These are phyloP conservation scores for Fusarium lyarnte DNA, from an alignment of 2,329 filamentous ascomycete species.

Conservation along the genomic window DNA sequence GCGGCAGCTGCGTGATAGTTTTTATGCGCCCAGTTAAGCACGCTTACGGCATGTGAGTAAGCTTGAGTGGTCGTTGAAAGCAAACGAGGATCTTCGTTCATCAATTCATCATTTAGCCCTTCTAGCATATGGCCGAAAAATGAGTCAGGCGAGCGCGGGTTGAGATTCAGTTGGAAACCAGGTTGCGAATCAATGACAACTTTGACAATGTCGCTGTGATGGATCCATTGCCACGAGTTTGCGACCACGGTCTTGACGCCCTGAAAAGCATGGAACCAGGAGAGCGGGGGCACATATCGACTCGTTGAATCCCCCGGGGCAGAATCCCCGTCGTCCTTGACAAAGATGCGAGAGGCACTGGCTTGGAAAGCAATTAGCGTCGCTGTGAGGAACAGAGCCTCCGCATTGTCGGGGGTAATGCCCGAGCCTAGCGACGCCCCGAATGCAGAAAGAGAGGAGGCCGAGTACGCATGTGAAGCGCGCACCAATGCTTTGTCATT, in stretches of 20 bases:
- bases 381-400: slow-evolving; percentile 70
- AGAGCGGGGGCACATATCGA: slow-evolving; percentile 67
- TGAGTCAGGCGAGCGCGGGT: slow-evolving; percentile 58
- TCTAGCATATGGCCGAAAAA: slow-evolving; percentile 71
- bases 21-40: slow-evolving; percentile 72
- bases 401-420: slow-evolving; percentile 67
- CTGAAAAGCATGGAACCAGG: slow-evolving; percentile 75
- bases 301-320: slow-evolving; percentile 50
- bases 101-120: slow-evolving; percentile 66
- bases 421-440: slow-evolving; percentile 65
- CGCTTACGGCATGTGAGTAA: slow-evolving; percentile 72
- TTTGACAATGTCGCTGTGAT: slow-evolving; percentile 65
- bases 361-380: slow-evolving; percentile 74
- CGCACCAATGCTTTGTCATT: slow-evolving; percentile 68
- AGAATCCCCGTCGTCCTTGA: slow-evolving; percentile 61
- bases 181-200: slow-evolving; percentile 72
- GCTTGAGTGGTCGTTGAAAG: slow-evolving; percentile 56
- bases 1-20: slow-evolving; percentile 67
- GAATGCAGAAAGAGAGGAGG: slow-evolving; percentile 69
- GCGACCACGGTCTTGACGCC: slow-evolving; percentile 73
- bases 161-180: slow-evolving; percentile 67
- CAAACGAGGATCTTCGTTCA: slow-evolving; percentile 45
- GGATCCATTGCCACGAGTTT: slow-evolving; percentile 71
- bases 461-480: slow-evolving; percentile 72
- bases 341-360: slow-evolving; percentile 69